Conservation (phyloP, 345 rosid species). For the Eucalyptus erythrocorys region DNA sequence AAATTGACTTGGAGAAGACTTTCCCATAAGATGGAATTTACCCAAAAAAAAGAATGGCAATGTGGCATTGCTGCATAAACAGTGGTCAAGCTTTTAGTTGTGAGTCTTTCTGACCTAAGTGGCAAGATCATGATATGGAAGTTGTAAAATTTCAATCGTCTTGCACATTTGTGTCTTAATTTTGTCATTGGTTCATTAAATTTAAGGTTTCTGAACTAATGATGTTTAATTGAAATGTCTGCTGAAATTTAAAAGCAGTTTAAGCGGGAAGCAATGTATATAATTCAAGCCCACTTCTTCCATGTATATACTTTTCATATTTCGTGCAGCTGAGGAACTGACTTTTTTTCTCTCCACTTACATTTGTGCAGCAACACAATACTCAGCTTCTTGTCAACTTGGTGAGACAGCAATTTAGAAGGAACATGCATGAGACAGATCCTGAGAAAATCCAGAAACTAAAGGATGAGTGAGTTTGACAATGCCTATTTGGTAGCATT, state of each 20-base stretch:
- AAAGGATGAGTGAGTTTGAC: constrained; percentile 73
- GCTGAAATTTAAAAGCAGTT: background rate
- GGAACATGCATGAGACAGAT: constrained; percentile 73
- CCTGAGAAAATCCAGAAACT: constrained; percentile 82
- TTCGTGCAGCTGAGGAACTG: background rate
- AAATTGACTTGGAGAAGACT: background rate
- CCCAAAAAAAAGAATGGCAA: background rate
- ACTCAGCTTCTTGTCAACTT: constrained; percentile 61
- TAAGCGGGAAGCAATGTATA: background rate
- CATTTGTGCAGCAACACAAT: constrained; percentile 67
- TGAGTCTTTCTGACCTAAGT: background rate
- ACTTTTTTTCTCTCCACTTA: background rate
- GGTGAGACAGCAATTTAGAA: constrained; percentile 88
- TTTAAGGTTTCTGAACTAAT: background rate
- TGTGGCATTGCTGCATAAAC: background rate
- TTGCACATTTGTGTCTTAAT: background rate
- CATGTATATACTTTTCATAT: background rate
- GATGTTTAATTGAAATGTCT: background rate
- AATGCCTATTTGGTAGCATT: background rate
- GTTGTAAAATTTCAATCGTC: background rate
- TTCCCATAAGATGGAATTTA: background rate
- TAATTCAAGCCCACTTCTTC: background rate
- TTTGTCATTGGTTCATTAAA: background rate
- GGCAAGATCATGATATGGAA: background rate
- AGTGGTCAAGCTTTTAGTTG: background rate